These are phyloP conservation scores for Lichtheimia ornata DNA, from an alignment of 371 early-diverging fungal species.

Conservation along the genomic window DNA sequence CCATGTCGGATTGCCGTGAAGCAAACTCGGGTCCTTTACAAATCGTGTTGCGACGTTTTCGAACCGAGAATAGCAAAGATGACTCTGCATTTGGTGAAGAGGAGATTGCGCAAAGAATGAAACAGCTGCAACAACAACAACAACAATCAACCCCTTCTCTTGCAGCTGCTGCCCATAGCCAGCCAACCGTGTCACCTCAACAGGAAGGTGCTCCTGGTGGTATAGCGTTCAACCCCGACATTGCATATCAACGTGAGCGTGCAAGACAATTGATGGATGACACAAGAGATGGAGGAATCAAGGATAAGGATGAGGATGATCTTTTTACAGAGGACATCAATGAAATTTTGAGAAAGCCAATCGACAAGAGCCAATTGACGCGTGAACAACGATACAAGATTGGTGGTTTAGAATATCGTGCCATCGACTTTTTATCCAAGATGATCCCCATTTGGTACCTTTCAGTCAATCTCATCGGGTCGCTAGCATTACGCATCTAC, in stretches of 20 bases:
- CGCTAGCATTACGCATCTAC: constrained; percentile 36
- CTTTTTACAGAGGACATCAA: not conserved
- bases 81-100: not conserved
- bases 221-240: constrained; percentile 40
- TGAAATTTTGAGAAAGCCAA: too few species aligned
- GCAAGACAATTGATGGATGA: constrained; percentile 27
- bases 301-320: constrained; percentile 6
- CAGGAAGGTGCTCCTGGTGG: constrained; percentile 7
- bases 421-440: constrained; percentile 30
- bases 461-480: constrained; percentile 24
- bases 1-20: constrained; percentile 6
- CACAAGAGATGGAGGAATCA: not conserved
- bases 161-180: not conserved
- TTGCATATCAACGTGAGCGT: constrained; percentile 31
- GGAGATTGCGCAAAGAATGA: not conserved
- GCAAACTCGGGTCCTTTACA: constrained; percentile 11
- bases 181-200: not conserved
- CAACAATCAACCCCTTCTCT: not conserved
- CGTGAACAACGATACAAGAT: constrained; percentile 34
- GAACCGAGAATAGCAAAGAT: not conserved
- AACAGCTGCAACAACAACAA: not conserved
- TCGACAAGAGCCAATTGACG: constrained; percentile 28
- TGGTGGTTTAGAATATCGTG: constrained; percentile 43
- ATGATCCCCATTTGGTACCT: constrained; percentile 36
- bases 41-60: constrained; percentile 3